Percentiles rank a stretch among this genome's conserved stretches.
Conservation (phyloP, 495 filamentous ascomycete species). For the Jackrogersella multiformis region DNA sequence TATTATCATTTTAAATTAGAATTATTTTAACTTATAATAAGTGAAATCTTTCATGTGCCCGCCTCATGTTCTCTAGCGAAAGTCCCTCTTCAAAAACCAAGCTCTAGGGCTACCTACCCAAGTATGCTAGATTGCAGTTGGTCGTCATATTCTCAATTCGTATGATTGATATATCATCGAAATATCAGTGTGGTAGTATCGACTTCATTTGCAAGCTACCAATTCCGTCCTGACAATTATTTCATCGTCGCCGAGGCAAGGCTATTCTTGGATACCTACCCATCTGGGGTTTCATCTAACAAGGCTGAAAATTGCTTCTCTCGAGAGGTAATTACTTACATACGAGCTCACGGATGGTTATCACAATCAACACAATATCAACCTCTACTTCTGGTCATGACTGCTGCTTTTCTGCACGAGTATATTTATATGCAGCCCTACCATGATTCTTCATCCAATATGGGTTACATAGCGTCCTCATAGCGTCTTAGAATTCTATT, state of each 20-base stretch:
- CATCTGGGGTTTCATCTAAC: too few species aligned
- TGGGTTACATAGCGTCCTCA: conserved; percentile 33
- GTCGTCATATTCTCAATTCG: too few species aligned
- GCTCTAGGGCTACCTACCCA: too few species aligned
- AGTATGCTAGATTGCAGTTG: too few species aligned
- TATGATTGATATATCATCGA: too few species aligned
- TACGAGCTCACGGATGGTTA: conserved; percentile 3
- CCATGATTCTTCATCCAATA: conserved; percentile 12
- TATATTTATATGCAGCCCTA: conserved; percentile 37
- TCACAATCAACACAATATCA: conserved; percentile 4
- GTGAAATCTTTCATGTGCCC: too few species aligned
- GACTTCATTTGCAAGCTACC: not conserved
- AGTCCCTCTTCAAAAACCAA: not conserved
- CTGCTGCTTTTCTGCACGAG: conserved; percentile 4
- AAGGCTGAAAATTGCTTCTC: conserved; percentile 6
- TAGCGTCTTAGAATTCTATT: conserved; percentile 22
- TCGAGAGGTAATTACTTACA: not conserved
- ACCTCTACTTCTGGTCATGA: not conserved
- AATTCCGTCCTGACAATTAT: not conserved
- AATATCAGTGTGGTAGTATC: not conserved
- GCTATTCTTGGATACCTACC: conserved; percentile 33
- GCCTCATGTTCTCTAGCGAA: not conserved
- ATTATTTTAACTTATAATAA: too few species aligned
- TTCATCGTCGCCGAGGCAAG: not conserved
- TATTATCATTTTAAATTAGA: too few species aligned